Evolutionary conservation across 225 moss, liverwort and hornwort species (phyloP), one percentile per base, ranked within the genome.

Genomic region (Rhytidiadelphus loreus): DNA sequence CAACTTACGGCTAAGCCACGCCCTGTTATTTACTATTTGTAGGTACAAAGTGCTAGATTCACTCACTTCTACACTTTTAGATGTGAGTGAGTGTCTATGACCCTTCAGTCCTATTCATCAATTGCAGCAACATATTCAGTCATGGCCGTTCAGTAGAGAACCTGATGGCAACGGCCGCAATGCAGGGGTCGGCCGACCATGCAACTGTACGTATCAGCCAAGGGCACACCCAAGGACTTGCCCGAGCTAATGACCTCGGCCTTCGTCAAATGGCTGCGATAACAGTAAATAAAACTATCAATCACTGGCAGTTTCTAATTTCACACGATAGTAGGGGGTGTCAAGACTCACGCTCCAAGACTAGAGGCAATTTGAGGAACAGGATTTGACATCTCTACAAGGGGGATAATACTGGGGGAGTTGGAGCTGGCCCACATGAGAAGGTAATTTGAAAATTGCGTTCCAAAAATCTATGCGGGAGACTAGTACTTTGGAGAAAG

Each of bases 111-210:
- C 21, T 46, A 48, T 52, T 76, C 28, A 76, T 37, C 28, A 48
- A 25, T 75, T 75, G 50, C 48, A 85, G 24, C 35, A 85, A 50
- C 28, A 50, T 25, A 48, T 82, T 48, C 35, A 83, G 55, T 69
- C 41, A 82, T 78, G 73, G 41, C 35, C 57, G 70, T 57, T 88
- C 29, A 78, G 65, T 35, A 78, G 79, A 70, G 86, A 59, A 87
- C 87, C 93, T 94, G 95, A 88, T 93, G 94, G 81, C 94, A 95
- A 57, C 91, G 93, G 72, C 94, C 94, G 57, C 93, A 94, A 81
- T 94, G 94, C 60, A 91, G 63, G 37, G 87, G 63, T 35, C 93
- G 92, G 60, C 93, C 94, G 12, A 94, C 92, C 94, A 95, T 95
- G 91, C 95, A 94, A 82, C 92, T 94, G 86, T 93, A 95, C 23